Evolutionary conservation across 768 basidiomycete species (phyloP).

Genomic region (Trametes meyenii): DNA sequence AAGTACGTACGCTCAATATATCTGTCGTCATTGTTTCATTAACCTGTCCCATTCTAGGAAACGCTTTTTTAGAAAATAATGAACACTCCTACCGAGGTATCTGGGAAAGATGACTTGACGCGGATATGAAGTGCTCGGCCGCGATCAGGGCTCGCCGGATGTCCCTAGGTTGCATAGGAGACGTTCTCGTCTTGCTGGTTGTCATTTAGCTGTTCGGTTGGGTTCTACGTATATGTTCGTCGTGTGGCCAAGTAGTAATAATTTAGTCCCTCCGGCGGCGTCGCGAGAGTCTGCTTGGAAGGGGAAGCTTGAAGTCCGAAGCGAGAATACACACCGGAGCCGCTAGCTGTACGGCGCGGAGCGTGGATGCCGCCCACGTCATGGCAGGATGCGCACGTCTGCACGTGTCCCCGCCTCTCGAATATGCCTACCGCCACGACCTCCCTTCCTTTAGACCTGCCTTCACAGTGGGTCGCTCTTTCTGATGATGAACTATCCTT

Average conservation of each 20-base stretch:
- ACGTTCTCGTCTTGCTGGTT: conserved; percentile 13
- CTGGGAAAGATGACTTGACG: conserved; percentile 10
- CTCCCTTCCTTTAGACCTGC: conserved; percentile 35
- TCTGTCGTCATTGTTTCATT: conserved; percentile 2
- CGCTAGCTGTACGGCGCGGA: no score
- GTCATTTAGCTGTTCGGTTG: conserved; percentile 7
- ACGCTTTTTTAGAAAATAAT: conserved; percentile 65
- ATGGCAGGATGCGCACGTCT: conserved; percentile 10
- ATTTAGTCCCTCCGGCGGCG: neutral
- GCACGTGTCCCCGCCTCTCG: conserved; percentile 28
- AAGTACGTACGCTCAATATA: conserved; percentile 51
- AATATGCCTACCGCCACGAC: conserved; percentile 34
- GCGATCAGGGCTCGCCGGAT: conserved; percentile 16
- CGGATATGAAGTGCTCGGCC: conserved; percentile 52
- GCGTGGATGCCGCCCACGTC: conserved; percentile 19
- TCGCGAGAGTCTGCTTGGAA: neutral
- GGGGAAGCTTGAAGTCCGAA: no score
- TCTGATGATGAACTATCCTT: conserved; percentile 60
- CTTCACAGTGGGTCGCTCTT: conserved; percentile 54
- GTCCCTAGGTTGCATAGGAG: conserved; percentile 11
- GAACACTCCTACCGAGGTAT: neutral
- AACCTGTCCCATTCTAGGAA: conserved; percentile 51
- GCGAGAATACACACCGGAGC: no score
- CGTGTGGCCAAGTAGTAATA: neutral
- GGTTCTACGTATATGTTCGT: conserved; percentile 2